phyloP scores from a whole-genome alignment of 2,329 filamentous ascomycete species.

The Colletotrichum kahawae region DNA sequence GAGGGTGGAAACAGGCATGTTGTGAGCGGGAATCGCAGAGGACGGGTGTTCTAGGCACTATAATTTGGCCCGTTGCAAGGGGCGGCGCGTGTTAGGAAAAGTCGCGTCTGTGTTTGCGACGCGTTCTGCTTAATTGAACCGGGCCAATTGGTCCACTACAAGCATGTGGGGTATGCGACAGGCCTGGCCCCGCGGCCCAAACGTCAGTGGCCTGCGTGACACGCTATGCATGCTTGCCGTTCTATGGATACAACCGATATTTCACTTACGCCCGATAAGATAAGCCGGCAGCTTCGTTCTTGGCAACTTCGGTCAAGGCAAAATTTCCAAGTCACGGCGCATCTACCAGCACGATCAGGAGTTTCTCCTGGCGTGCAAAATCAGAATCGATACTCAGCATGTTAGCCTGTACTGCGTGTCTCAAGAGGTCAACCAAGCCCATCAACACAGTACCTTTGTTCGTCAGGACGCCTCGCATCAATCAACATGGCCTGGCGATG shows the following conservation, averaged over 20 bases:
- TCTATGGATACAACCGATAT: not conserved
- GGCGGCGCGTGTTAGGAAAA: slow-evolving; percentile 3
- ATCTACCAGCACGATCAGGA: not conserved
- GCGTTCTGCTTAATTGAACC: slow-evolving; percentile 16
- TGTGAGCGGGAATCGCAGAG: not conserved
- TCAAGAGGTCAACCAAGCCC: not conserved
- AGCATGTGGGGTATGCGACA: not conserved
- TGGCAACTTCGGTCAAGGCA: not conserved
- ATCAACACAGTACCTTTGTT: not conserved
- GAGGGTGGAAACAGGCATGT: not conserved
- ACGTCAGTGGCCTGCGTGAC: not conserved
- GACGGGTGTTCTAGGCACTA: slow-evolving; percentile 10
- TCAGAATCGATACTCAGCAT: not conserved
- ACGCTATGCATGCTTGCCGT: not conserved
- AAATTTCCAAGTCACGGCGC: not conserved
- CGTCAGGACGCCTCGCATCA: not conserved
- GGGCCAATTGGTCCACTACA: not conserved
- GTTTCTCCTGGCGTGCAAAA: not conserved
- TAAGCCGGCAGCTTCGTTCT: not conserved
- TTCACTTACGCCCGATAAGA: not conserved
- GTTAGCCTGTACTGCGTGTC: not conserved
- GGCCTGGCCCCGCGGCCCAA: not conserved
- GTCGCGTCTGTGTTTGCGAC: slow-evolving; percentile 20
- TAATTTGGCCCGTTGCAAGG: slow-evolving; percentile 3
- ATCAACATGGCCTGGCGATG: not conserved